A percentile compares a stretch with the other conserved stretches of the same genome.
These are phyloP conservation scores for Cocos nucifera DNA, from an alignment of 176 grass and related monocot genomes.

Conservation along the genomic window DNA sequence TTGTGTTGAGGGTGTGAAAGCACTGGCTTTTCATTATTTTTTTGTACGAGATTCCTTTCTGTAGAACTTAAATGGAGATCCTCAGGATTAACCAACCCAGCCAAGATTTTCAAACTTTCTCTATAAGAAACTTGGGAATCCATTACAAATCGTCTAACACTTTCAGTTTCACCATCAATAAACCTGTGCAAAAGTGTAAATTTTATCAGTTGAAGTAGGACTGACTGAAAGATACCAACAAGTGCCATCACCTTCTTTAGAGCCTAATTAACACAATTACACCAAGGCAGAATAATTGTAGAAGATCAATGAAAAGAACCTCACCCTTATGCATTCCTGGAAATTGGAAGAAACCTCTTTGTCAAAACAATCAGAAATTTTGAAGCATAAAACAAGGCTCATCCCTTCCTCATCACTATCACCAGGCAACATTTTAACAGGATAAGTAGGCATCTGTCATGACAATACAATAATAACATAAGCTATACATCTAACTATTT, in stretches of 20 bases:
- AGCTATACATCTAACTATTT: too few species aligned
- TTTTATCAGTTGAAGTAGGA: too few species aligned
- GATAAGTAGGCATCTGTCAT: slow-evolving; percentile 84
- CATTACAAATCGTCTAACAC: slow-evolving; percentile 63
- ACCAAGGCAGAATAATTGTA: too few species aligned
- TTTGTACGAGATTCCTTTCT: slow-evolving; percentile 76
- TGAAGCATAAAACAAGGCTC: slow-evolving; percentile 87
- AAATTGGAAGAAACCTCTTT: slow-evolving; percentile 91
- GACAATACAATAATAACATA: slow-evolving; percentile 12
- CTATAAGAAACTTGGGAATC: slow-evolving; percentile 59
- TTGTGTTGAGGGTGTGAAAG: slow-evolving; percentile 79
- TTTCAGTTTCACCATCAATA: slow-evolving; percentile 71
- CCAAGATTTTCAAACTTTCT: slow-evolving; percentile 86
- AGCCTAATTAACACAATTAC: too few species aligned
- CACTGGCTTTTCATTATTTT: slow-evolving; percentile 84
- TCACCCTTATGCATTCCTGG: slow-evolving; percentile 70
- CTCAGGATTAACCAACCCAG: slow-evolving; percentile 68
- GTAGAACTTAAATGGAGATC: slow-evolving; percentile 66
- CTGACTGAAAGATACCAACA: too few species aligned
- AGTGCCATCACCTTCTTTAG: too few species aligned
- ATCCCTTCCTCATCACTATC: slow-evolving; percentile 81
- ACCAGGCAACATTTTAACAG: slow-evolving; percentile 83
- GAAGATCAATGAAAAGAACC: slow-evolving; percentile 1
- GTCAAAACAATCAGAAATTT: slow-evolving; percentile 79
- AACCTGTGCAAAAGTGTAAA: slow-evolving; percentile 35